These are phyloP conservation scores for Acacia melanoxylon DNA, from an alignment of 306 rosid species.

Conservation along the genomic window DNA sequence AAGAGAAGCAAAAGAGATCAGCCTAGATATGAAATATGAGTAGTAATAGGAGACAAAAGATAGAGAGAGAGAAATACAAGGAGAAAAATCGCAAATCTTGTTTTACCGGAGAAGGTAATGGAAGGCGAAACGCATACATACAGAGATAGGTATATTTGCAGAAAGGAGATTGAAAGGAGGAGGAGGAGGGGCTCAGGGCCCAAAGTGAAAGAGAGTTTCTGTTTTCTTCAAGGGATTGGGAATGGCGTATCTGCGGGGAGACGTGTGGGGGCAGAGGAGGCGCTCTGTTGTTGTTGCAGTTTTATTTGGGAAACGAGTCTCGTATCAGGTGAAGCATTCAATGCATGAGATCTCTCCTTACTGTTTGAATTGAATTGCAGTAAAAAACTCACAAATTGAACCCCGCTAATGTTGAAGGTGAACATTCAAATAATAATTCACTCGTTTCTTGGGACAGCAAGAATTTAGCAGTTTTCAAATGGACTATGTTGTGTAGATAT, in stretches of 20 bases:
- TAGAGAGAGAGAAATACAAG: not conserved
- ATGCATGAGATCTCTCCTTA: not conserved
- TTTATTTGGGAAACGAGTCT: constrained; percentile 25
- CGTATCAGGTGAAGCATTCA: not conserved
- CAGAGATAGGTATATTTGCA: not conserved
- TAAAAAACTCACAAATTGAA: not conserved
- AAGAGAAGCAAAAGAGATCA: constrained; percentile 20
- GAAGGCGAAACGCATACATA: not conserved
- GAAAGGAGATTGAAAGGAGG: not conserved
- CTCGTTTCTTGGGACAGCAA: too few relatives aligned
- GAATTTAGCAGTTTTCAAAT: too few relatives aligned
- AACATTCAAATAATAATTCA: too few relatives aligned
- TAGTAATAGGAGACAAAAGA: constrained; percentile 22
- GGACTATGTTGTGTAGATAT: too few relatives aligned
- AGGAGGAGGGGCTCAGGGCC: not conserved
- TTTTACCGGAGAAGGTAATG: not conserved
- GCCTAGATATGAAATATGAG: not conserved
- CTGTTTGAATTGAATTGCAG: not conserved
- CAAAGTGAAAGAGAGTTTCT: constrained; percentile 6
- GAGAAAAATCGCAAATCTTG: not conserved
- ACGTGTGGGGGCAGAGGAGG: not conserved
- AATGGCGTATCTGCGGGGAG: constrained; percentile 31
- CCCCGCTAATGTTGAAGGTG: not conserved
- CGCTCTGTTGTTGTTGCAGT: not conserved
- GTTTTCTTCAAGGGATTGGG: not conserved